phyloP scores from a whole-genome alignment of 768 basidiomycete species.

The Xerocomellus chrysenteron region DNA sequence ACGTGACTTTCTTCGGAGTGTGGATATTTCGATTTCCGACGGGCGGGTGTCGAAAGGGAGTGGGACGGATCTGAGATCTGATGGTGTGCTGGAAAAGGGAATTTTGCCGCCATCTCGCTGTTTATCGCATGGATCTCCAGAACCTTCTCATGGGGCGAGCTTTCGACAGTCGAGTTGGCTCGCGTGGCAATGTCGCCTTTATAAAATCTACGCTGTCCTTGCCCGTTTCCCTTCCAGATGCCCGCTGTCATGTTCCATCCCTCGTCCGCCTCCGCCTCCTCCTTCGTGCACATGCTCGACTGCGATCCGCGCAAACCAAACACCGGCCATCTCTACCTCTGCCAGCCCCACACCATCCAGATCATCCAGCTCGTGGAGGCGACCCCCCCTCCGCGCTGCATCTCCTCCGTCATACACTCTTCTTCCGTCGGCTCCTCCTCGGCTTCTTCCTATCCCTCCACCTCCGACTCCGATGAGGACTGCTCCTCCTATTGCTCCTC shows the following conservation, averaged over 20 bases:
- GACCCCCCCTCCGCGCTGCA: slow-evolving; percentile 45
- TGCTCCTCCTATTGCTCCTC: slow-evolving; percentile 76
- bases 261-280: slow-evolving; percentile 26
- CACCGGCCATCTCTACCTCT: slow-evolving; percentile 44
- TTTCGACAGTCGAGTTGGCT: slow-evolving; percentile 16
- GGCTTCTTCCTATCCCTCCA: slow-evolving; percentile 36
- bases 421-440: slow-evolving; percentile 43
- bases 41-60: neutral
- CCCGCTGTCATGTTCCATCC: slow-evolving; percentile 26
- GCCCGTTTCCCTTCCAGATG: slow-evolving; percentile 14
- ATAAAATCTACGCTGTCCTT: slow-evolving; percentile 18
- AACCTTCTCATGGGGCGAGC: slow-evolving; percentile 19
- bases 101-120: slow-evolving; percentile 11
- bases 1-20: slow-evolving; percentile 16
- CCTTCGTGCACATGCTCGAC: slow-evolving; percentile 23
- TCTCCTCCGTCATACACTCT: slow-evolving; percentile 35
- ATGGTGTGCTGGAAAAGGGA: slow-evolving; percentile 3
- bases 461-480: slow-evolving; percentile 41
- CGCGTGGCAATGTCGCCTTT: slow-evolving; percentile 29
- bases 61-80: slow-evolving; percentile 24
- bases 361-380: slow-evolving; percentile 78
- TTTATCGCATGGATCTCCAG: slow-evolving; percentile 27
- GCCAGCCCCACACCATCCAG: slow-evolving; percentile 52
- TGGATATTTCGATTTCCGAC: neutral
- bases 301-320: slow-evolving; percentile 36